Evolutionary conservation across 163 green algal genomes (phyloP), one percentile per base, ranked within the genome.

Genomic region (Chlamydomonas reinhardtii): DNA sequence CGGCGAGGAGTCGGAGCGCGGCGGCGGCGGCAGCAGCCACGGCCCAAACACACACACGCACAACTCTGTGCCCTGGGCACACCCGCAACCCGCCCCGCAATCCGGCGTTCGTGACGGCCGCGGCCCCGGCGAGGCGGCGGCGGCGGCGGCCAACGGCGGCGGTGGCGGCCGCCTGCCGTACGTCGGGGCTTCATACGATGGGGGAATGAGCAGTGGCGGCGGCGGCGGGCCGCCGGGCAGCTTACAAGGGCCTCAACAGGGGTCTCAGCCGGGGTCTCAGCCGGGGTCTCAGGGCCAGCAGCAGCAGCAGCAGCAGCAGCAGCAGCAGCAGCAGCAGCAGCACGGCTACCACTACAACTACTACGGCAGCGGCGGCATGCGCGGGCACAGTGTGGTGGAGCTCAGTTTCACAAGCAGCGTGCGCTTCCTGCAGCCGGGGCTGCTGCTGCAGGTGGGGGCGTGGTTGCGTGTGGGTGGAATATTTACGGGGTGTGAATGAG

Each of bases 361-460:
- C 3, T 69, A 69, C 68, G 32, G 37, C 74, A 35, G 74, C 48
- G 48, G 48, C 48, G 48, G 48, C 48, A 56, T 91, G 31, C 90
- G 93, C 64, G 91, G 94, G 31, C 94, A 98, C 66, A 91, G 94
- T 1, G 93, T 98, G 9, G 93, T 97, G 69, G 96, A 98, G 91
- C 94, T 98, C 29, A 92, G 92, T 16, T 97, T 96, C 87, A 98
- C 96, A 4, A 96, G 92, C 8, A 93, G 87, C 14, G 89, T 96
- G 19, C 90, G 92, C n/a, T 97, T 97, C 86, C 91, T 98, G 74
- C 95, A 89, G 54, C 94, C 95, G 0, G 95, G 95, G 31, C 85
- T 98, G 82, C 91, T 98, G 74, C 93, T 98, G 32, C 91, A 95
- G 78, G 94, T 91, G 76, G 48, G 12, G 59, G 59, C 12, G 17